Base-by-base conservation (phyloP, 768 basidiomycete genomes). In the Termitomyces eurrhizus region DNA sequence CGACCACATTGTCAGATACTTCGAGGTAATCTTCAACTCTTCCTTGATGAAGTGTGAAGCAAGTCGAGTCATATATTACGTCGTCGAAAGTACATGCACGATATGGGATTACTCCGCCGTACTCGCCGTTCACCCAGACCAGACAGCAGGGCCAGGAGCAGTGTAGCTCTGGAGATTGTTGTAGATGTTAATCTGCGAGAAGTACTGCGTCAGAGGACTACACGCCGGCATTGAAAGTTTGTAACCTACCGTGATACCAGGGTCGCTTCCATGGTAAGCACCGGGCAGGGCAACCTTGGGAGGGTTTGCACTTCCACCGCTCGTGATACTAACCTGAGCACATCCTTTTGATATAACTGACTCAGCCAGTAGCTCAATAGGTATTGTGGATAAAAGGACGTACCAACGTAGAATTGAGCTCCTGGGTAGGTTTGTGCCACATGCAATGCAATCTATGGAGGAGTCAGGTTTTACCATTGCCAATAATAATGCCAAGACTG, bases 131-230 rank as follows among this genome's bases (percentile, higher is more conserved):
- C 67, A 77, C 7, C 77, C 76, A 59, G 74, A 71, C 77, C 77
- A 78, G 58, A 78, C 76, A 46, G 73, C 56, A 45, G 69, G 69
- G 57, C 76, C 77, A 24, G 77, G 77, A 52, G 72, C 65, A 21
- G 79, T 81, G 71, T 83, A 83, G 67, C 73, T 81, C 65, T 82
- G 77, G 45, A 81, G 75, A 69, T 83, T 82, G 74, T 82, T 82
- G 74, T 82, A 82, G 64, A 82, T 82, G 74, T 83, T 81, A 67
- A 80, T 69, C 75, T 77, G 36, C 29, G 9, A 36, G 12, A 42
- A 52, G 29, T 14, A 18, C 29, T 7, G 46, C 4, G 39, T 60
- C 59, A 60, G 37, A 41, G 33, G 18, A 45, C 32, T 49, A 24
- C 32, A 41, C 16, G 26, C 24, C 18, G 24, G 49, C 2, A 18